Evolutionary conservation across 139 green algal species (phyloP), one percentile per base, ranked within the genome.

Genomic region (Tetradesmus lagerheimii): DNA sequence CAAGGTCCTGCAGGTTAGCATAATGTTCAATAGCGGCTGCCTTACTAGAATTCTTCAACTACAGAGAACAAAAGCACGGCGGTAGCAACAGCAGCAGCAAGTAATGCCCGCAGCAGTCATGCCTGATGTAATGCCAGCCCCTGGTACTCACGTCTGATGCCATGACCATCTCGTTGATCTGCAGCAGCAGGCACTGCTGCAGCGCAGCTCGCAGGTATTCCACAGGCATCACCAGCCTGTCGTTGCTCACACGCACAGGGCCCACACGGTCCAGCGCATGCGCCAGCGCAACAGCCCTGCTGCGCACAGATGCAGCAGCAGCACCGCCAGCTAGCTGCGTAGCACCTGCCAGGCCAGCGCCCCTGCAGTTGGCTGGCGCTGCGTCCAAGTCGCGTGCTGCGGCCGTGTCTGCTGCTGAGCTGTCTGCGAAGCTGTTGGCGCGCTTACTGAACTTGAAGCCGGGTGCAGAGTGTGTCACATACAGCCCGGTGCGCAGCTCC

Each of bases 131-230:
- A 0, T 6, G 3, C 23, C 5, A n/a, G 25, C 23, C 57, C 16
- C 3, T 31, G 57, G 20, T 39, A 75, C 29, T 66, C 18, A 88
- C 83, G 29, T 88, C 57, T 39, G 62, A 16, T 16, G 29, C 31
- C 15, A 39, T 12, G 14, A 88, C 83, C 62, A 88, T 80, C 18
- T 88, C 83, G 38, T 88, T 88, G 83, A 80, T 29, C 18, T 88
- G 62, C 64, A 88, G 41, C 23, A 88, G 83, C 62, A 88, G 64
- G n/a, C 83, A 80, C 41, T 88, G 78, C 87, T 91, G 87, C 78
- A 91, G 62, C 47, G 87, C 77, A n/a, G 78, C 87, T 12, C 87
- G 74, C 77, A 91, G 39, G 38, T 71, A 91, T 78, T 91, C 87
- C 35, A 62, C 53, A 35, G 87, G 87, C 77, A 91, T 50, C 11